Evolutionary conservation across 2,329 filamentous ascomycete genomes (phyloP).

Genomic region (Monosporascus sp.): DNA sequence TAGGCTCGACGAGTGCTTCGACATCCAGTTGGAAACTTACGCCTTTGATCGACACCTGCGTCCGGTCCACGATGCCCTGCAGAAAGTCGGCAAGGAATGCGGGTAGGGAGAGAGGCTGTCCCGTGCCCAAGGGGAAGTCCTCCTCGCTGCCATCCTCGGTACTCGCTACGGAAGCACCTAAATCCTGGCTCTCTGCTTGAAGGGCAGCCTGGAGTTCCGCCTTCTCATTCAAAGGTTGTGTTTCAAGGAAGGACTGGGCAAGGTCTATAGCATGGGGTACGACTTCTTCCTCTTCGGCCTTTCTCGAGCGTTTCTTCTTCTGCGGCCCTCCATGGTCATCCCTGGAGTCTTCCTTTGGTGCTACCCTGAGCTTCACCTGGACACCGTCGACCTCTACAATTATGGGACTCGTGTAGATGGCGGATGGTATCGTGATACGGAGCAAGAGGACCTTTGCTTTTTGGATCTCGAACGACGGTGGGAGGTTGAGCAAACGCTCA

Average conservation of each 20-base stretch:
- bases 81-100: constrained; percentile 66
- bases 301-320: constrained; percentile 21
- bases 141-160: constrained; percentile 61
- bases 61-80: constrained; percentile 67
- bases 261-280: constrained; percentile 68
- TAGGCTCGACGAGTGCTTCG: constrained; percentile 46
- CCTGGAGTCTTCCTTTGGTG: constrained; percentile 34
- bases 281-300: constrained; percentile 24
- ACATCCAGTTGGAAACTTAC: constrained; percentile 63
- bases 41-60: constrained; percentile 59
- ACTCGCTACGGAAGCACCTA: constrained; percentile 54
- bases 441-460: constrained; percentile 72
- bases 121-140: constrained; percentile 59
- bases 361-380: constrained; percentile 59
- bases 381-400: constrained; percentile 76
- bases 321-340: constrained; percentile 27
- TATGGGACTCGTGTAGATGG: constrained; percentile 82
- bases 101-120: constrained; percentile 63
- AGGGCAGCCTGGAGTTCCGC: constrained; percentile 64
- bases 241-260: constrained; percentile 71
- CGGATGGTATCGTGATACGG: constrained; percentile 77
- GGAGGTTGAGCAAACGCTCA: constrained; percentile 67
- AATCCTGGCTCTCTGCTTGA: constrained; percentile 54
- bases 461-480: constrained; percentile 62
- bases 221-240: constrained; percentile 61